Evolutionary conservation across 1,284 basidiomycete species (phyloP), one percentile per base, ranked within the genome.

Genomic region (Pyrrhoderma noxium): DNA sequence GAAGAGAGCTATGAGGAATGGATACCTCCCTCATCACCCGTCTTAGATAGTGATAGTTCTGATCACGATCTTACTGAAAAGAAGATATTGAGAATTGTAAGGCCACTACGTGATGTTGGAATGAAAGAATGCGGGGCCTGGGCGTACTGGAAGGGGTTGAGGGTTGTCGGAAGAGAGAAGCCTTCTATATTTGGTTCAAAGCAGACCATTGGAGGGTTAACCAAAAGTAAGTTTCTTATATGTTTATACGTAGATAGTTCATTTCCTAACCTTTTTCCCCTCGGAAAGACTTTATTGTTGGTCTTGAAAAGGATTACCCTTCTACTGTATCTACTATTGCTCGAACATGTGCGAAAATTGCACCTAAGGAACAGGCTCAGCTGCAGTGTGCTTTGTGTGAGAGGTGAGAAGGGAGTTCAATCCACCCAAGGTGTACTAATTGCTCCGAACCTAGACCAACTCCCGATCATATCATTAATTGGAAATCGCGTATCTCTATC

Each of bases 281-380:
- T n/a, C n/a, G n/a, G n/a, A n/a, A 49, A 92, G 90, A 85, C 62
- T 94, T 94, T 62, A 89, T 94, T 55, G 70, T 85, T 14, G 82
- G 84, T 0, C 65, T 94, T 19, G 89, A 90, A 64, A 79, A 77
- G 42, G 81, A 91, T 60, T 93, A 89, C 64, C 91, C 92, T 0
- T 89, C 90, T 0, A 94, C 92, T 0, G 91, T 94, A 2, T 91
- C 89, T 5, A 85, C 91, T 0, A 90, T 94, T 50, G 83, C 82
- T 22, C 76, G 86, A 42, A 94, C 91, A 0, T 90, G 88, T 56
- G 82, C 76, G 21, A 94, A 94, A 66, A 69, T 94, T 34, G 76
- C 80, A 8, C 85, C 91, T 8, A 86, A 85, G 58, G 77, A 78
- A 49, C 67, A 66, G 1, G 67, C 77, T 0, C 67, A 66, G 8